Evolutionary conservation across 2,329 filamentous ascomycete genomes (phyloP).

Genomic region (Emydomyces testavorans): DNA sequence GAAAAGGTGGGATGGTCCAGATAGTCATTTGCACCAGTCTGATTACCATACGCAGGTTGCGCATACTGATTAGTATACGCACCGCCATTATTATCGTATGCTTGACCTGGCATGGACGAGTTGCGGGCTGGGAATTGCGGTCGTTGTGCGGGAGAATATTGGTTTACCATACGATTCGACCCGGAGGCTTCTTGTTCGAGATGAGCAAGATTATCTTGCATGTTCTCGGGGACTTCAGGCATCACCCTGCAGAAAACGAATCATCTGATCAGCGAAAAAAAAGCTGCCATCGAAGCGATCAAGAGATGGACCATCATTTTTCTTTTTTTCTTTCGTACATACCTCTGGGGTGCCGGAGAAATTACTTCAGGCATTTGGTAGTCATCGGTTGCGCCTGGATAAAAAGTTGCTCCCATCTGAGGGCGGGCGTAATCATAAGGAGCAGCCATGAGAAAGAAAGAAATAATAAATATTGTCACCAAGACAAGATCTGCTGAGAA

Average conservation of each 20-base stretch:
- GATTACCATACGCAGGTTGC: constrained; percentile 34
- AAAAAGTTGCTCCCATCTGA: constrained; percentile 51
- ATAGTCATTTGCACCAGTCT: constrained; percentile 20
- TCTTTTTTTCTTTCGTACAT: too few species aligned
- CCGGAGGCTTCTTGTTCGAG: constrained; percentile 65
- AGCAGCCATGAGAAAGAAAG: constrained; percentile 23
- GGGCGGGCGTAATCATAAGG: constrained; percentile 32
- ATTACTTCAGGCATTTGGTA: constrained; percentile 59
- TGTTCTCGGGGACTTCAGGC: constrained; percentile 91
- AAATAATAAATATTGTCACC: constrained; percentile 5
- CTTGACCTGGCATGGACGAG: constrained; percentile 26
- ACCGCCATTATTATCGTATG: constrained; percentile 9
- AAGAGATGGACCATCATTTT: neutral
- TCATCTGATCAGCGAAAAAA: constrained; percentile 19
- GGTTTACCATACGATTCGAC: constrained; percentile 37
- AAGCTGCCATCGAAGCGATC: constrained; percentile 12
- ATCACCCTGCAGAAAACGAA: constrained; percentile 54
- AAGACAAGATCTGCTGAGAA: constrained; percentile 8
- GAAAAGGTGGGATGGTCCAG: constrained; percentile 66
- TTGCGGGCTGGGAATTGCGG: constrained; percentile 27
- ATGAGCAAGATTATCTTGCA: constrained; percentile 85
- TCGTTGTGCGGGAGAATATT: constrained; percentile 27
- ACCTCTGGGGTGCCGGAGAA: constrained; percentile 60
- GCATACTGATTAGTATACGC: constrained; percentile 25
- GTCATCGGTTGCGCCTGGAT: constrained; percentile 56